These are phyloP conservation scores for Cymodocea nodosa DNA, from an alignment of 116 monocot genomes.

Conservation along the genomic window DNA sequence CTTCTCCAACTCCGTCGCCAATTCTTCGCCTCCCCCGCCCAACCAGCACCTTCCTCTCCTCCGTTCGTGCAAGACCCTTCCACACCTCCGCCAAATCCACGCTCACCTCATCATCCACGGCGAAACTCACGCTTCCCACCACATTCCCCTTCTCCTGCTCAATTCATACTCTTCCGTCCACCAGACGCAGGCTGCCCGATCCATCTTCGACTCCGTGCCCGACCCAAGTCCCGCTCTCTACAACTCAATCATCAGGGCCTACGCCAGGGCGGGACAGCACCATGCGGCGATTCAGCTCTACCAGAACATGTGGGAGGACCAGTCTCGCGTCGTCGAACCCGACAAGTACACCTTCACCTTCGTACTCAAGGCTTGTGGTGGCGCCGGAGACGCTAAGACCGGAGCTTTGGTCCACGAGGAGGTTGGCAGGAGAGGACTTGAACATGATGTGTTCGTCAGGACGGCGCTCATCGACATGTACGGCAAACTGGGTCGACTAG, in stretches of 20 bases:
- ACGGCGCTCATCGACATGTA: slow-evolving; percentile 70
- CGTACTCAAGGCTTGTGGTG: slow-evolving; percentile 54
- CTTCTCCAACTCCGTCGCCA: too few species aligned
- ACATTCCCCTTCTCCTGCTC: slow-evolving; percentile 18
- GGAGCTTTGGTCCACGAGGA: slow-evolving; percentile 30
- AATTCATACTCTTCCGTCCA: slow-evolving; percentile 44
- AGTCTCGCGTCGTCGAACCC: slow-evolving; percentile 21
- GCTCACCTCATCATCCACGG: slow-evolving; percentile 34
- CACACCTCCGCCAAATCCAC: slow-evolving; percentile 36
- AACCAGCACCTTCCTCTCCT: neutral
- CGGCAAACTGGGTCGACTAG: slow-evolving; percentile 35
- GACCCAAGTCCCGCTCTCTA: slow-evolving; percentile 19
- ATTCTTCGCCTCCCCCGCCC: too few species aligned
- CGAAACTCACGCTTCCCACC: slow-evolving; percentile 5
- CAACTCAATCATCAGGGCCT: slow-evolving; percentile 53
- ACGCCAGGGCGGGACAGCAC: slow-evolving; percentile 19
- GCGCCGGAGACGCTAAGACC: slow-evolving; percentile 11
- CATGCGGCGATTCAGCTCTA: slow-evolving; percentile 32
- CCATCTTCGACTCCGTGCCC: slow-evolving; percentile 37
- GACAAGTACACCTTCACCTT: slow-evolving; percentile 78
- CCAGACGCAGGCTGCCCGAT: slow-evolving; percentile 15
- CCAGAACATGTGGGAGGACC: slow-evolving; percentile 16
- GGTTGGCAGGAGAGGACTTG: slow-evolving; percentile 26
- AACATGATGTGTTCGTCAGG: slow-evolving; percentile 38
- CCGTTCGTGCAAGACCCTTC: slow-evolving; percentile 28